Conservation (phyloP, 768 basidiomycete genomes). For the Coprinopsis cinerea region DNA sequence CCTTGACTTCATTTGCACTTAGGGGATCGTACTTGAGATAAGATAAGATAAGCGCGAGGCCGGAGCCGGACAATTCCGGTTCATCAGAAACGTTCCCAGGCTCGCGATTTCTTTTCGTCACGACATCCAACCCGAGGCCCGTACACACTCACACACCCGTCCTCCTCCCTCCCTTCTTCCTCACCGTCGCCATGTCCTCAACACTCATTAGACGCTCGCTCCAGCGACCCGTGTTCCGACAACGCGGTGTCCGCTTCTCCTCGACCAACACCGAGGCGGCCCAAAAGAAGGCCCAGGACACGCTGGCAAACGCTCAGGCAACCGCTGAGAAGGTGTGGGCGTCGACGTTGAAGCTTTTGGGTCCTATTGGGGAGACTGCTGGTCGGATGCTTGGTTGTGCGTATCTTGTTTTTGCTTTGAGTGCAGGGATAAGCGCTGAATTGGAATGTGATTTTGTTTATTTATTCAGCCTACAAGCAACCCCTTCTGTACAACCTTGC, state of each 20-base stretch:
- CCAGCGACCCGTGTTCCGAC: conserved; percentile 24
- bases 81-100: not conserved
- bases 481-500: conserved; percentile 75
- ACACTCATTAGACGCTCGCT: conserved; percentile 23
- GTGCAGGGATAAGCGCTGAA: not conserved
- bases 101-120: conserved; percentile 5
- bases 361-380: conserved; percentile 45
- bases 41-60: not conserved
- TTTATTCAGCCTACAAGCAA: conserved; percentile 59
- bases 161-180: not conserved
- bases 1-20: no score
- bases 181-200: conserved; percentile 10
- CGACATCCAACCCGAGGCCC: not conserved
- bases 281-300: conserved; percentile 70
- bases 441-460: conserved; percentile 7
- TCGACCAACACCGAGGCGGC: conserved; percentile 41
- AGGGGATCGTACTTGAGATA: no score
- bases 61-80: not conserved
- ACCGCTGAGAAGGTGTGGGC: conserved; percentile 48
- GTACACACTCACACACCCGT: not conserved
- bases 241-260: conserved; percentile 31
- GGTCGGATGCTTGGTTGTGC: conserved; percentile 49
- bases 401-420: conserved; percentile 11
- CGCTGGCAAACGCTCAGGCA: conserved; percentile 53
- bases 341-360: conserved; percentile 39